Evolutionary conservation across 202 grass and related monocot genomes (phyloP), one percentile per base, ranked within the genome.

Genomic region (Bolboschoenoplectus hybrid): DNA sequence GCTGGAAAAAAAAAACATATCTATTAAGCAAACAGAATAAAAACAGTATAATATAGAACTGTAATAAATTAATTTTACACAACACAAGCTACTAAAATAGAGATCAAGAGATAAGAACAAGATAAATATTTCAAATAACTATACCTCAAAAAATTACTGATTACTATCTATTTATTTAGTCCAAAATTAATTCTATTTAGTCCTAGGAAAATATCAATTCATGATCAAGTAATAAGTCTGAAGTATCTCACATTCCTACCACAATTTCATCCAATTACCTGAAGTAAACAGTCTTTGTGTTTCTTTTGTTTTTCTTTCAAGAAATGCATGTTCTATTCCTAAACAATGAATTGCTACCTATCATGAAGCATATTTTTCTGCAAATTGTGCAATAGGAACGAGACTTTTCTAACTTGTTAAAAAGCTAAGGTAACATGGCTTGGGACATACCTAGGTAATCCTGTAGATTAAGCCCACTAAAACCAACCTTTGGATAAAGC

Each of bases 401-500:
- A n/a, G 1, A 3, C 36, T 60, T 78, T 80, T 80, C 7, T 46
- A 74, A 74, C 16, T n/a, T 70, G 7, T 45, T 19, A 0, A 71
- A 19, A 71, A 71, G 46, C 14, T 46, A 10, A 71, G 7, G 9
- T 46, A 20, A 71, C 7, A 19, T 44, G 41, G 41, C 10, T 71
- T 46, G 16, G 0, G 35, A 84, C 43, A 9, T 5, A 98, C 95
- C 91, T 87, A 98, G 85, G 89, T 95, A 95, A 89, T 98, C 93
- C 63, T 64, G 74, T 2, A 83, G 84, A 1, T 19, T 80, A 38
- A 95, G 91, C 39, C 87, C 67, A 13, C 73, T 86, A 46, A 94
- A 92, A 62, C 95, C 90, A 81, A 95, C 82, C 89, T 98, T 92
- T 5, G 93, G 90, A 41, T 93, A 91, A 67, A 98, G 89, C 91